Conservation (phyloP, 139 green algal species). For the Micromonas commoda region DNA sequence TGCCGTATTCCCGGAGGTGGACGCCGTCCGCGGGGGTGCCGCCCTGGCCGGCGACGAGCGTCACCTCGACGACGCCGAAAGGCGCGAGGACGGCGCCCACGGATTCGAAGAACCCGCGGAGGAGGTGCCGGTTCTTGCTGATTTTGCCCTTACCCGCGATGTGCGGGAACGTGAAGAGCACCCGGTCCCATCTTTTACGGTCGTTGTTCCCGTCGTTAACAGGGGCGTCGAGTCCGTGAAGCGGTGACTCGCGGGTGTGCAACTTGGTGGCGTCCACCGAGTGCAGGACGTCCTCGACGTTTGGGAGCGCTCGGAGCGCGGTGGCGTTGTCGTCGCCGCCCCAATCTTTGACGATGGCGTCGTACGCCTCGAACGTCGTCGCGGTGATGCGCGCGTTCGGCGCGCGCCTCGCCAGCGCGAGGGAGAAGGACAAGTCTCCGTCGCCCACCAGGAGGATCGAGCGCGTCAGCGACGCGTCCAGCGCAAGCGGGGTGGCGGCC, state of each 20-base stretch:
- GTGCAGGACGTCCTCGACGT: constrained; percentile 11
- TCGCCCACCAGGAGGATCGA: constrained; percentile 24
- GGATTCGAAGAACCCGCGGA: neutral
- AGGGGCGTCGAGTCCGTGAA: neutral
- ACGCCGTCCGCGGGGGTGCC: neutral
- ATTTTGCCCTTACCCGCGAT: constrained; percentile 15
- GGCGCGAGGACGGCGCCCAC: neutral
- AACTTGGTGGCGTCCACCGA: constrained; percentile 9
- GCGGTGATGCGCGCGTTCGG: neutral
- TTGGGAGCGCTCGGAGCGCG: neutral
- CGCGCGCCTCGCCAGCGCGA: neutral
- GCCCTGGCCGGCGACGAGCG: constrained; percentile 12
- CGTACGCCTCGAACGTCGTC: neutral
- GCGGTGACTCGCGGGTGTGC: neutral
- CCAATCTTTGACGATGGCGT: neutral
- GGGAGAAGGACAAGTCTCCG: constrained; percentile 16
- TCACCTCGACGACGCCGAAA: neutral
- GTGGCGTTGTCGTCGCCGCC: neutral
- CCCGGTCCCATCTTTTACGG: neutral
- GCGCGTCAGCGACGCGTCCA: no score
- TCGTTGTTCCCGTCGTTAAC: neutral
- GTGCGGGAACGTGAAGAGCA: constrained; percentile 20
- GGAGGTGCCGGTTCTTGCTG: constrained; percentile 5
- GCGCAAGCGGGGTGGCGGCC: no score
- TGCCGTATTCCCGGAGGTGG: neutral